Evolutionary conservation across 129 eudicot genomes (phyloP), one percentile per base, ranked within the genome.

Genomic region (sunflower (Helianthus annuus)): DNA sequence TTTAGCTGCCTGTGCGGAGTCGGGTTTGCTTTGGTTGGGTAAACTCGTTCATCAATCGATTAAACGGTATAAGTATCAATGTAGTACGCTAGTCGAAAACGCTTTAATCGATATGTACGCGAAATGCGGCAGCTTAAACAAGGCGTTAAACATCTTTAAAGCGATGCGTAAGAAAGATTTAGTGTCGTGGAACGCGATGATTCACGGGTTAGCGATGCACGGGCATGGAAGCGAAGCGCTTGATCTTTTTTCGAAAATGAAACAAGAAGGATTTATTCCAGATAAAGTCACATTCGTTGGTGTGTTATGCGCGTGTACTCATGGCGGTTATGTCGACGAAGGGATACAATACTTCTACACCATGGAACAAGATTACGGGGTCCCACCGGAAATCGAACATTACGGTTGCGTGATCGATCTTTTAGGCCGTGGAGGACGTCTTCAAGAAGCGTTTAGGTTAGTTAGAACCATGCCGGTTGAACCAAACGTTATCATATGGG

Each of bases 391-490:
- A 77, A 86, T 94, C n/a, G 97, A 86, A 83, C 98, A 87, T 61
- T 90, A 90, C 67, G 97, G 98, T 3, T 94, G 98, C 70, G 68
- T 86, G 81, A 88, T 94, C 44, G 98, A 94, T 83, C 87, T 94
- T 48, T 75, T 94, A 65, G 96, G 97, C 5, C 93, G 97, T 68
- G 90, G 87, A 14, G 98, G 98, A 55, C 81, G 85, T 22, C 85
- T 90, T 22, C 78, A 75, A 56, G 98, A 94, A 84, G 98, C 98
- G 10, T 82, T 87, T 77, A 73, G 81, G 80, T 70, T 94, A 12
- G 81, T 90, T 3, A 80, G 80, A 7, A 53, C 48, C 42, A 94
- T 94, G 98, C 98, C 98, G 10, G 70, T 90, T 65, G 85, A 90
- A 76, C 98, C 98, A 3, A 94, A 94, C 77, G 90, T 68, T 7